These are phyloP conservation scores for Candida smagusa DNA, from an alignment of 1,139 yeast species.

Conservation along the genomic window DNA sequence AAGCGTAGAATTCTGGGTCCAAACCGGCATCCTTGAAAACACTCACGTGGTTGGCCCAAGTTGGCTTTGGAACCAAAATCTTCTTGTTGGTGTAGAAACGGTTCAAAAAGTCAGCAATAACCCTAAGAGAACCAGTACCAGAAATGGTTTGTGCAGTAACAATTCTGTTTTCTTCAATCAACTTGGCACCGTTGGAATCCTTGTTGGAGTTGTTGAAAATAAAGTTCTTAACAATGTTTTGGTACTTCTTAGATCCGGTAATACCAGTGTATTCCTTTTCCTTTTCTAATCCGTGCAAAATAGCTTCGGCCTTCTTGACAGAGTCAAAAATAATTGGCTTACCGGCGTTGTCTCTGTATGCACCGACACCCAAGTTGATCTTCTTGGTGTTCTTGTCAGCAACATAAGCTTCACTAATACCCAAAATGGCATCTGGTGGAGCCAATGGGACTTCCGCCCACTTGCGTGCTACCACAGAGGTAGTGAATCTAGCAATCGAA, in stretches of 20 bases:
- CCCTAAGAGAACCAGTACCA: constrained; percentile 60
- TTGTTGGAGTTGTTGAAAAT: constrained; percentile 49
- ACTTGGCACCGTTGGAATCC: constrained; percentile 46
- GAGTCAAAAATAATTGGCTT: constrained; percentile 48
- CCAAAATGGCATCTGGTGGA: constrained; percentile 73
- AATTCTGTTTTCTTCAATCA: constrained; percentile 46
- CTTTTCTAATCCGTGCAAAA: constrained; percentile 38
- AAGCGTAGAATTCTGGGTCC: constrained; percentile 40
- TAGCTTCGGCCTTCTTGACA: constrained; percentile 45
- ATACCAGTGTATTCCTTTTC: constrained; percentile 61
- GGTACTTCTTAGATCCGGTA: constrained; percentile 48
- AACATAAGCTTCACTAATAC: constrained; percentile 53
- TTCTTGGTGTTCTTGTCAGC: constrained; percentile 40
- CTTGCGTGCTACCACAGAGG: constrained; percentile 18
- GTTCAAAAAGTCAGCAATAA: constrained; percentile 51
- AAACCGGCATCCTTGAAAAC: constrained; percentile 53
- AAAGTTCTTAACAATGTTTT: constrained; percentile 46
- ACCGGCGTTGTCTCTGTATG: constrained; percentile 47
- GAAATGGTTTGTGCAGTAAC: constrained; percentile 58
- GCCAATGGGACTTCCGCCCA: constrained; percentile 55
- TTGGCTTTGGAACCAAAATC: constrained; percentile 62
- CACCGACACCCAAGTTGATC: constrained; percentile 51
- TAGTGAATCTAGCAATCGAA: constrained; percentile 14
- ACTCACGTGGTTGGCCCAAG: constrained; percentile 74
- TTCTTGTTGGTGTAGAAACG: constrained; percentile 43